Evolutionary conservation across 495 filamentous ascomycete genomes (phyloP).

Genomic region (Tuber borchii): DNA sequence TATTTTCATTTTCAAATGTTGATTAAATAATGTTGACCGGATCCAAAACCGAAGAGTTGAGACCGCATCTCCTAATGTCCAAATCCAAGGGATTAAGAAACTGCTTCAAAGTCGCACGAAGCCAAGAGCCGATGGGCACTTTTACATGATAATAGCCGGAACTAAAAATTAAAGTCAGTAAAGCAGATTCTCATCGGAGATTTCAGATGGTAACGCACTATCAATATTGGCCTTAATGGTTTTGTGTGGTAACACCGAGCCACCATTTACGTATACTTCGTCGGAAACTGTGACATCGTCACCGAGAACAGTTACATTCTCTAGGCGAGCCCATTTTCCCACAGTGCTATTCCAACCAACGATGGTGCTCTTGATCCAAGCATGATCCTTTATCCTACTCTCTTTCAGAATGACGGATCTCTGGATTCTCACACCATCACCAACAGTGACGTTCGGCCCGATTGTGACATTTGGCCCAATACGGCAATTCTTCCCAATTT

Average conservation of each 20-base stretch:
- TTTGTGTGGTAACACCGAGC: conserved; percentile 94
- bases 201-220: conserved; percentile 49
- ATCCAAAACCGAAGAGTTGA: conserved; percentile 30
- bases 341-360: conserved; percentile 98
- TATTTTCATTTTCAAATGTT: neutral
- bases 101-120: conserved; percentile 5
- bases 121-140: conserved; percentile 18
- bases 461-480: conserved; percentile 98
- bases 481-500: conserved; percentile 96
- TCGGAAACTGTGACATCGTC: conserved; percentile 98
- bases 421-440: conserved; percentile 91
- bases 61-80: conserved; percentile 17
- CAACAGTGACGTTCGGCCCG: conserved; percentile 87
- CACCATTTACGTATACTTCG: conserved; percentile 98
- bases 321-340: conserved; percentile 89
- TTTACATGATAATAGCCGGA: conserved; percentile 81
- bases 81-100: conserved; percentile 20
- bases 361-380: conserved; percentile 98
- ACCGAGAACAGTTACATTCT: conserved; percentile 94
- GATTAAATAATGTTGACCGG: neutral
- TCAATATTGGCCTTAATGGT: conserved; percentile 98
- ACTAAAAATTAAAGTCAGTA: conserved; percentile 44
- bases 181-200: neutral
- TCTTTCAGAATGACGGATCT: conserved; percentile 83
- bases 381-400: conserved; percentile 96